Conservation (phyloP, 2,329 filamentous ascomycete genomes). For the Tolypocladium guangdongense region DNA sequence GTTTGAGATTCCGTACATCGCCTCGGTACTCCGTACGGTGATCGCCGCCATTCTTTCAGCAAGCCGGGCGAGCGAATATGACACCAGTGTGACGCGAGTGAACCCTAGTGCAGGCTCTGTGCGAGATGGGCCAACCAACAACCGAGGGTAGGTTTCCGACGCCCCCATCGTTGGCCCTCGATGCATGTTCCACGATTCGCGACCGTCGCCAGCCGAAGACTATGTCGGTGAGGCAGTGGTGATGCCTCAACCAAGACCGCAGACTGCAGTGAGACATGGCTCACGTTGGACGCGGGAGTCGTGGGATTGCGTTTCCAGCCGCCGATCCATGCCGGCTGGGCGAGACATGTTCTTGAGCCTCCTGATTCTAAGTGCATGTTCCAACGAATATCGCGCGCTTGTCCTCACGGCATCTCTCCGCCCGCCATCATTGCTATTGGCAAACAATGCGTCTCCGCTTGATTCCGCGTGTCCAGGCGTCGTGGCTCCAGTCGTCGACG, state of each 20-base stretch:
- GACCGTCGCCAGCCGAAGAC: not conserved
- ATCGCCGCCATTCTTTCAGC: not conserved
- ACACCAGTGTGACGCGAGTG: not conserved
- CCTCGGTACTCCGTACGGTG: not conserved
- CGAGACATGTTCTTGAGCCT: not conserved
- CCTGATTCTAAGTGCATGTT: not conserved
- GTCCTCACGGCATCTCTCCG: not conserved
- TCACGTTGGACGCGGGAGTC: not conserved
- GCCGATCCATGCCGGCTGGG: not conserved
- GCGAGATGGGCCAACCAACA: not conserved
- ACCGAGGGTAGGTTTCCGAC: not conserved
- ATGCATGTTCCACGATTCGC: too few species aligned
- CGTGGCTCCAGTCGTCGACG: not conserved
- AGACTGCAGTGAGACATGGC: not conserved
- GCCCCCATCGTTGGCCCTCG: not conserved
- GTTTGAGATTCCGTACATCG: not conserved
- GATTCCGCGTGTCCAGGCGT: not conserved
- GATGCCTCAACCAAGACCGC: not conserved
- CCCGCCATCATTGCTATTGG: not conserved
- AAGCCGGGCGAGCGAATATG: not conserved
- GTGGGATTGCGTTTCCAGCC: not conserved
- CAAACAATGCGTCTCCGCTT: not conserved
- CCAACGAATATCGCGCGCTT: not conserved
- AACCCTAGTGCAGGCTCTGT: not conserved
- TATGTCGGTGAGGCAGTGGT: not conserved